phyloP scores from a whole-genome alignment of 441 rosid species.

The Mallotus repandus region DNA sequence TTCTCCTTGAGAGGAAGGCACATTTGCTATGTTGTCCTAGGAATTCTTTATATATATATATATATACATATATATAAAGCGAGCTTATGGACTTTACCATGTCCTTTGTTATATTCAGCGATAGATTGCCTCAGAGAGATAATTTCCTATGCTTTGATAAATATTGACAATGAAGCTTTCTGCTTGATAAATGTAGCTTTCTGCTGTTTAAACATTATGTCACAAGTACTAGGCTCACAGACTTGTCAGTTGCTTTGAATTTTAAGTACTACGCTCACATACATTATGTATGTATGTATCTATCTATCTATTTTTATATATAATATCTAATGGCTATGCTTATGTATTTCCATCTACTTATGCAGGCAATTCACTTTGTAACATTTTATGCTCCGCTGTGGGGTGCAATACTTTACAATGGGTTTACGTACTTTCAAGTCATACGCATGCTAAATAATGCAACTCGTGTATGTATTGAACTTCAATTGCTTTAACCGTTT shows the following conservation, averaged over 20 bases:
- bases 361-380: conserved; percentile 88
- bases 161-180: not conserved
- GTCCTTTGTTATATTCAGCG: too few relatives aligned
- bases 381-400: conserved; percentile 88
- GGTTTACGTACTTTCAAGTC: conserved; percentile 87
- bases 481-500: not conserved
- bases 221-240: not conserved
- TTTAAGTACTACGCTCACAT: too few relatives aligned
- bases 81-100: too few relatives aligned
- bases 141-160: not conserved
- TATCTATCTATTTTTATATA: too few relatives aligned
- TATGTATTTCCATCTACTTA: not conserved
- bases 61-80: too few relatives aligned
- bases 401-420: conserved; percentile 97
- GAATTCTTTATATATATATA: too few relatives aligned
- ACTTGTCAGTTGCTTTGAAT: not conserved
- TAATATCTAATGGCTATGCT: not conserved
- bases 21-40: too few relatives aligned
- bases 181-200: not conserved
- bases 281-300: too few relatives aligned
- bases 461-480: conserved; percentile 57
- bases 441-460: conserved; percentile 94
- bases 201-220: not conserved
- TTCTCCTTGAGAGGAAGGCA: too few relatives aligned
- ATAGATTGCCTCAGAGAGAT: too few relatives aligned